Percentiles rank a stretch among this genome's conserved stretches.
phyloP scores from a whole-genome alignment of 75 land plant genomes.

The Chamaecyparis obtusa region DNA sequence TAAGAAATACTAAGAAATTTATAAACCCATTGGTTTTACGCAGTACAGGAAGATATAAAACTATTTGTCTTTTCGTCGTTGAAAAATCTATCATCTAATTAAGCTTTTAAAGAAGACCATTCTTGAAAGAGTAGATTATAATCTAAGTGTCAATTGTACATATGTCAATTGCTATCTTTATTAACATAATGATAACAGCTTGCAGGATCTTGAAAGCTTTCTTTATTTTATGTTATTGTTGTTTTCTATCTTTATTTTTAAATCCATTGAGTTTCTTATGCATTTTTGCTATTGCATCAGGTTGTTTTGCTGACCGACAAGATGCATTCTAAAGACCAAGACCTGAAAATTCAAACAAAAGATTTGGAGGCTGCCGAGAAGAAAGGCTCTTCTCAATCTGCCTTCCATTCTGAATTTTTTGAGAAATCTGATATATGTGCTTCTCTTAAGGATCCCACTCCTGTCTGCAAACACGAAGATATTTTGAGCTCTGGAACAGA shows the following conservation, averaged over 20 bases:
- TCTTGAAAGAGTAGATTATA: not conserved
- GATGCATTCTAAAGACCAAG: not conserved
- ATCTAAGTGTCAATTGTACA: not conserved
- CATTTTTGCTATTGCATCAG: not conserved
- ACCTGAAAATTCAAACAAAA: not conserved
- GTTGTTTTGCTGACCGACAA: constrained; percentile 5
- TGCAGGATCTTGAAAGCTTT: not conserved
- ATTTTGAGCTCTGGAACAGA: constrained; percentile 23
- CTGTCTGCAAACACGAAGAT: constrained; percentile 34
- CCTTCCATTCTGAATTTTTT: constrained; percentile 23
- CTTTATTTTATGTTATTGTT: not conserved
- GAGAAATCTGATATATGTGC: constrained; percentile 12
- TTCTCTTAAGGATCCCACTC: not conserved
- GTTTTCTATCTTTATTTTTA: not conserved
- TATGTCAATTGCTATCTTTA: not conserved
- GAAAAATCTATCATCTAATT: not conserved
- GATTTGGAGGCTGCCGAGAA: not conserved
- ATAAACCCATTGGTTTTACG: not conserved
- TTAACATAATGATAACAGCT: not conserved
- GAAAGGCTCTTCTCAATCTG: constrained; percentile 9
- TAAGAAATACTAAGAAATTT: too few species aligned
- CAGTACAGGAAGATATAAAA: not conserved
- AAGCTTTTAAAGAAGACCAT: not conserved
- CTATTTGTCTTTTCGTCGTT: not conserved
- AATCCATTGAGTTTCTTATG: not conserved